Percentiles rank a stretch among this genome's conserved stretches.
phyloP scores from a whole-genome alignment of 257 asterid genomes.

The Nicotiana attenuata region DNA sequence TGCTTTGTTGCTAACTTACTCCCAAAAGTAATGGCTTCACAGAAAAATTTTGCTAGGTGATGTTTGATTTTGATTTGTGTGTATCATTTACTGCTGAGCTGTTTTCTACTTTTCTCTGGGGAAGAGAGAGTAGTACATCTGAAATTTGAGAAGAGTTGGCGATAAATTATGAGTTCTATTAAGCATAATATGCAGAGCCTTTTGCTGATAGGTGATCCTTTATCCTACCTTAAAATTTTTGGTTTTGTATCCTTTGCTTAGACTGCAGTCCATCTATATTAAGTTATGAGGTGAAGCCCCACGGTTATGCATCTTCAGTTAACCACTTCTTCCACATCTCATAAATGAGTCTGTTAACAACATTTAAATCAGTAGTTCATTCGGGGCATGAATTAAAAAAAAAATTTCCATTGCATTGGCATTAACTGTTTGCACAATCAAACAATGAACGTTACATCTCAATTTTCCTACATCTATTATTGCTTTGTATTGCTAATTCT shows the following conservation, averaged over 20 bases:
- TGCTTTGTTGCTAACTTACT: not conserved
- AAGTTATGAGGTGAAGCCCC: not conserved
- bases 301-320: not conserved
- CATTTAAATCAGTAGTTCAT: not conserved
- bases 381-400: not conserved
- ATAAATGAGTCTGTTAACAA: not conserved
- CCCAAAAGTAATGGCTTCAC: not conserved
- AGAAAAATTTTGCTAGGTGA: not conserved
- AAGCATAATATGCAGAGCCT: not conserved
- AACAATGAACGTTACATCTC: not conserved
- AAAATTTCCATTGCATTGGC: not conserved
- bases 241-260: not conserved
- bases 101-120: not conserved
- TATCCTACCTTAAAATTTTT: not conserved
- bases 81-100: not conserved
- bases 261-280: not conserved
- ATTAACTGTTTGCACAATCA: not conserved
- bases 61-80: not conserved
- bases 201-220: not conserved
- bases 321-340: not conserved
- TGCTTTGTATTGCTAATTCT: conserved; percentile 7
- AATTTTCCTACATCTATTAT: not conserved
- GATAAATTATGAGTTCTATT: not conserved
- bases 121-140: not conserved
- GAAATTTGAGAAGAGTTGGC: not conserved